Conservation (phyloP, 768 basidiomycete genomes). For the Pisolithus orientalis region DNA sequence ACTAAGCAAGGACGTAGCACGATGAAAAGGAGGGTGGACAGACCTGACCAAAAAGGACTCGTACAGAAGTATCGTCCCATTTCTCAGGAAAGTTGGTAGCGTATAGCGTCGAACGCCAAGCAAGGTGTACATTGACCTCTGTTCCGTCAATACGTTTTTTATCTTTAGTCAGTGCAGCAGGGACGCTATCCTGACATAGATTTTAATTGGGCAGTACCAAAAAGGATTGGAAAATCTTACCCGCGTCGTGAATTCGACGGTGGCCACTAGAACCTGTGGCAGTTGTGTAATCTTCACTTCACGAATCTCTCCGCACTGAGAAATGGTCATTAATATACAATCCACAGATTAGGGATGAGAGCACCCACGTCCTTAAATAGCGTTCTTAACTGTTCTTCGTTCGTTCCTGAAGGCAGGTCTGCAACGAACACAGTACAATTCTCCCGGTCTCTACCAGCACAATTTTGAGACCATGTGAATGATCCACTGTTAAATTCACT, state of each 20-base stretch:
- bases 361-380: conserved; percentile 82
- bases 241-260: conserved; percentile 79
- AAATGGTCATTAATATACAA: conserved; percentile 8
- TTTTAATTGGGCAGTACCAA: background rate
- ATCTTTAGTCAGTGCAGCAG: conserved; percentile 87
- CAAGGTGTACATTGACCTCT: conserved; percentile 82
- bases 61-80: conserved; percentile 69
- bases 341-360: background rate
- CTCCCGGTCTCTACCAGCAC: conserved; percentile 75
- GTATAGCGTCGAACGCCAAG: conserved; percentile 92
- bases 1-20: background rate
- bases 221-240: conserved; percentile 16
- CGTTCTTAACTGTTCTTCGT: conserved; percentile 58
- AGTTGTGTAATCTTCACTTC: conserved; percentile 76
- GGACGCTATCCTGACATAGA: conserved; percentile 60
- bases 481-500: background rate
- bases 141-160: conserved; percentile 76
- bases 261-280: conserved; percentile 59
- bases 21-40: conserved; percentile 7
- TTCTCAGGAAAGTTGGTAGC: conserved; percentile 93
- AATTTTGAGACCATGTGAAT: background rate
- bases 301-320: conserved; percentile 80
- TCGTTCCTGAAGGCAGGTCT: conserved; percentile 50
- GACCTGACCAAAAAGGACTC: conserved; percentile 76
- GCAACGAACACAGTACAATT: conserved; percentile 88